These are phyloP conservation scores for Pythium rhizo-oryzae DNA, from an alignment of 352 stramenopile species.

Conservation along the genomic window DNA sequence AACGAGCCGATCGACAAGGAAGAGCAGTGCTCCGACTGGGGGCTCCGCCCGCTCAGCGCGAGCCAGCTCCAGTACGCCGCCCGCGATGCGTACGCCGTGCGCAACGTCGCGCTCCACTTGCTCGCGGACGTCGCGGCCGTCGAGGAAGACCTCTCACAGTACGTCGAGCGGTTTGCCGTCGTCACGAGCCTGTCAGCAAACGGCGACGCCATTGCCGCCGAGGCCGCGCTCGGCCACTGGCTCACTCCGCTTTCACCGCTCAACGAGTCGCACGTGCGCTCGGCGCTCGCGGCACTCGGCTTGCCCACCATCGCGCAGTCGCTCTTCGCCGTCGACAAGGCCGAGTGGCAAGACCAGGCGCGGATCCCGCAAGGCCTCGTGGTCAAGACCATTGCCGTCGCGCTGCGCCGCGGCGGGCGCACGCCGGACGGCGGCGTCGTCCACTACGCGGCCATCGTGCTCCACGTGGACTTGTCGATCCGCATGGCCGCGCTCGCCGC, in stretches of 20 bases:
- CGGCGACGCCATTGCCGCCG: background rate
- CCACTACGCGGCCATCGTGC: constrained; percentile 51
- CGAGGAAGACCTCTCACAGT: constrained; percentile 11
- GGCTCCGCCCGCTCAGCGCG: constrained; percentile 38
- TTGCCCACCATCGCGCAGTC: constrained; percentile 23
- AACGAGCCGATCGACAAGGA: constrained; percentile 55
- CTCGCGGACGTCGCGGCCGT: constrained; percentile 41
- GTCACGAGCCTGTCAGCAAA: constrained; percentile 10
- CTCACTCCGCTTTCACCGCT: constrained; percentile 26
- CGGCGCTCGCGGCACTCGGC: constrained; percentile 31
- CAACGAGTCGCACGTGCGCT: constrained; percentile 36
- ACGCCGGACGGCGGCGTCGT: background rate
- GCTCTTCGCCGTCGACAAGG: constrained; percentile 33
- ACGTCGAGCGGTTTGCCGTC: constrained; percentile 31
- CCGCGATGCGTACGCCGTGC: constrained; percentile 54
- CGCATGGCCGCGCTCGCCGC: constrained; percentile 46
- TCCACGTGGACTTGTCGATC: constrained; percentile 54
- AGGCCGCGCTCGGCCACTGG: constrained; percentile 26
- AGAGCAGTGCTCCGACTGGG: constrained; percentile 70
- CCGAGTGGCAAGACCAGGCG: constrained; percentile 24
- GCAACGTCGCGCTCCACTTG: constrained; percentile 45
- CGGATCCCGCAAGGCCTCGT: constrained; percentile 34
- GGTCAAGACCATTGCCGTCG: constrained; percentile 69
- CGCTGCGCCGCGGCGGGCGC: constrained; percentile 27
- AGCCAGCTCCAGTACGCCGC: constrained; percentile 58